Evolutionary conservation across 345 rosid genomes (phyloP).

Genomic region (Salix viminalis): DNA sequence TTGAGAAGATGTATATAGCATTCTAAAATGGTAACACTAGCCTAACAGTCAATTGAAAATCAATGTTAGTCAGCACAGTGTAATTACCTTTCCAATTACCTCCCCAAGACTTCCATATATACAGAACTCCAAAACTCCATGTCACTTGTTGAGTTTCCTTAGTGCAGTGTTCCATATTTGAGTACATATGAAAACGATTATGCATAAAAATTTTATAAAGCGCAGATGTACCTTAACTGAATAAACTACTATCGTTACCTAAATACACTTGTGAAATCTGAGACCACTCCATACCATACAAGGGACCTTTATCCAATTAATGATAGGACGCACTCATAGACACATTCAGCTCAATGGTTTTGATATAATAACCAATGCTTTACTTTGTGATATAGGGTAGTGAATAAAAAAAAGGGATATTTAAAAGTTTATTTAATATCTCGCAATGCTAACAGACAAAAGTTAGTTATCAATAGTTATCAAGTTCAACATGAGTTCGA

Average conservation of each 20-base stretch:
- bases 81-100: constrained; percentile 6
- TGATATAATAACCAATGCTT: neutral
- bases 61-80: neutral
- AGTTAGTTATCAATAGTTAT: neutral
- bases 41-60: neutral
- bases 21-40: neutral
- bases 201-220: neutral
- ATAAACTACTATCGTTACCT: neutral
- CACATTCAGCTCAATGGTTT: neutral
- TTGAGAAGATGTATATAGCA: neutral
- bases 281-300: too few species aligned
- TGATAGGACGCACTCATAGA: neutral
- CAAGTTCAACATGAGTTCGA: neutral
- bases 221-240: neutral
- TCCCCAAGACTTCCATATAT: constrained; percentile 3
- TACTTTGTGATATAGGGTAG: neutral
- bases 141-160: constrained; percentile 5
- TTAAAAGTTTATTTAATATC: neutral
- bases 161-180: neutral
- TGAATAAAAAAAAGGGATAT: neutral
- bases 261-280: neutral
- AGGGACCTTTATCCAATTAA: neutral
- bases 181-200: neutral
- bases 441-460: neutral
- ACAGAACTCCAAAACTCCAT: neutral